These are phyloP conservation scores for Aciculosporium take DNA, from an alignment of 2,329 filamentous ascomycete genomes.

Conservation along the genomic window DNA sequence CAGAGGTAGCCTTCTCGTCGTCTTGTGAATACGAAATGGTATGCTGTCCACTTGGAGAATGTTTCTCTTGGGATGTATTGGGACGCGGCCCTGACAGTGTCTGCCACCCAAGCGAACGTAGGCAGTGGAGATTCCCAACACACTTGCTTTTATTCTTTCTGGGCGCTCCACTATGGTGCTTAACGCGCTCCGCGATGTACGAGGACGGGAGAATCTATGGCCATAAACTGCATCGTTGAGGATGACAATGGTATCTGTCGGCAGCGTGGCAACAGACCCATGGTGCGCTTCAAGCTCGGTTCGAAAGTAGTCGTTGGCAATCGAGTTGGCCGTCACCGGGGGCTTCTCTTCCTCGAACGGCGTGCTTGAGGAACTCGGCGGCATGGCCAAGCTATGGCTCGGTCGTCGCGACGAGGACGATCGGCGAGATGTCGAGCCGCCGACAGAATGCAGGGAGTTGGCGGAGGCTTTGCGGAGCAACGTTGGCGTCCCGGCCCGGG, in stretches of 20 bases:
- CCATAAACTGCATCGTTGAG: conserved; percentile 92
- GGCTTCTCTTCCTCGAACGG: conserved; percentile 20
- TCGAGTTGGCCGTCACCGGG: conserved; percentile 32
- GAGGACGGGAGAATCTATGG: conserved; percentile 76
- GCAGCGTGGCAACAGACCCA: conserved; percentile 22
- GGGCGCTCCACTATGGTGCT: conserved; percentile 83
- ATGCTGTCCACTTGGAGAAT: conserved; percentile 40
- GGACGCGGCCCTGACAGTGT: conserved; percentile 54
- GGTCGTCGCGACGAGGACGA: conserved; percentile 31
- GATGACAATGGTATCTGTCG: conserved; percentile 60
- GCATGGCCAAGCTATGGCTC: conserved; percentile 29
- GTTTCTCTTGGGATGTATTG: conserved; percentile 49
- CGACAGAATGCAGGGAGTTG: conserved; percentile 40
- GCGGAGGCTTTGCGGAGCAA: conserved; percentile 42
- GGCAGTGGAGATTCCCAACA: conserved; percentile 69
- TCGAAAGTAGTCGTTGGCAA: conserved; percentile 56
- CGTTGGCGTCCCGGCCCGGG: conserved; percentile 33
- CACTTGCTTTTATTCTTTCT: conserved; percentile 72
- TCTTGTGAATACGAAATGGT: conserved; percentile 78
- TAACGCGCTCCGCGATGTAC: conserved; percentile 56
- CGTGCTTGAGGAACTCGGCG: conserved; percentile 19
- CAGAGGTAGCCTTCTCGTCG: conserved; percentile 55
- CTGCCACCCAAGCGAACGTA: conserved; percentile 82
- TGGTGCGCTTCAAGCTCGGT: conserved; percentile 55
- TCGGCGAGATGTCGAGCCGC: conserved; percentile 22